These are phyloP conservation scores for Fremontodendron californicum DNA, from an alignment of 345 rosid genomes.

Conservation along the genomic window DNA sequence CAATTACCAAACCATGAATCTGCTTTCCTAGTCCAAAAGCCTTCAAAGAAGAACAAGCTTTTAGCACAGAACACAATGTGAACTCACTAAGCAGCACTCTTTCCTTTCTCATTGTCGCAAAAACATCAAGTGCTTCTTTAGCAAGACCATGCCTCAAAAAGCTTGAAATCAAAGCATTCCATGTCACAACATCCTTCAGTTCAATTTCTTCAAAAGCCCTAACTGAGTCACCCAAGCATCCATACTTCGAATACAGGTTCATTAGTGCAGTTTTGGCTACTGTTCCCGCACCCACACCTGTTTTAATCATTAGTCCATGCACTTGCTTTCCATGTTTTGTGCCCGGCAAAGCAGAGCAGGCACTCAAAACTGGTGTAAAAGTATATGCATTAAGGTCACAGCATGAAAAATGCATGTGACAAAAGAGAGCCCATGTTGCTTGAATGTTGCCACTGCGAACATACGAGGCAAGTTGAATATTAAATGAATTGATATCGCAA, in stretches of 20 bases:
- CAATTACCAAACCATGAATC: conserved; percentile 60
- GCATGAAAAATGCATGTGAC: conserved; percentile 30
- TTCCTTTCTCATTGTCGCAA: conserved; percentile 51
- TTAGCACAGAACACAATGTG: conserved; percentile 61
- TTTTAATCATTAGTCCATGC: conserved; percentile 66
- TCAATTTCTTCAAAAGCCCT: conserved; percentile 52
- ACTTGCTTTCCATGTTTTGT: conserved; percentile 57
- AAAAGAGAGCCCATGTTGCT: conserved; percentile 56
- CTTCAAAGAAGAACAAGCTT: conserved; percentile 30
- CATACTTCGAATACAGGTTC: conserved; percentile 64
- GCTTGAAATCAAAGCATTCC: conserved; percentile 77
- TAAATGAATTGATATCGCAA: conserved; percentile 37
- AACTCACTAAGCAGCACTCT: conserved; percentile 56
- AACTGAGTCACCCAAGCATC: conserved; percentile 41
- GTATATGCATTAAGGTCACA: conserved; percentile 47
- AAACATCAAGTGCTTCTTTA: conserved; percentile 51
- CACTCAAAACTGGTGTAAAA: conserved; percentile 65
- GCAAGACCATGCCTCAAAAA: conserved; percentile 48
- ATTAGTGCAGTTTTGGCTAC: conserved; percentile 61
- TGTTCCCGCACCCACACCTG: conserved; percentile 51
- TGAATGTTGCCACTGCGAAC: conserved; percentile 37
- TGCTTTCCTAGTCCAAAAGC: conserved; percentile 67
- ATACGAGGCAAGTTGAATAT: conserved; percentile 47
- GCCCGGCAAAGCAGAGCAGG: conserved; percentile 48
- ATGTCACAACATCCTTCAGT: conserved; percentile 54